These are phyloP conservation scores for Trichocladium uniseriatum DNA, from an alignment of 495 filamentous ascomycete species.

Conservation along the genomic window DNA sequence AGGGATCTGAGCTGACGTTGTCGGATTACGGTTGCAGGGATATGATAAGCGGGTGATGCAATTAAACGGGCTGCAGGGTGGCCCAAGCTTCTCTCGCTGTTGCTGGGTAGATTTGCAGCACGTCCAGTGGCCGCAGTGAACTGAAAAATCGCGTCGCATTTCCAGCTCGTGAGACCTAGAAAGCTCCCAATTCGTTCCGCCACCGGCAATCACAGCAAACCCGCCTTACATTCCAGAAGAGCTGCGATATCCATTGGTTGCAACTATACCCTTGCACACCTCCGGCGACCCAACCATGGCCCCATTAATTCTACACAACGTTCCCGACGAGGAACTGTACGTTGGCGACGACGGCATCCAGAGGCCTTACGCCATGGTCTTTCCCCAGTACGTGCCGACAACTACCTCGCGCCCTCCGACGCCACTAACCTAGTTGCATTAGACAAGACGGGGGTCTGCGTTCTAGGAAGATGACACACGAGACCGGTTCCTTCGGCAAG, in stretches of 20 bases:
- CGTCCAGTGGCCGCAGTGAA: neutral
- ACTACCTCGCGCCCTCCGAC: neutral
- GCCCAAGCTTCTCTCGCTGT: neutral
- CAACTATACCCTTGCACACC: neutral
- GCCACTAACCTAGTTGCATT: neutral
- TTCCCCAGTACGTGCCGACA: constrained; percentile 38
- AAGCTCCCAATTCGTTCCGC: neutral
- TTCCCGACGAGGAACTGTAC: constrained; percentile 50
- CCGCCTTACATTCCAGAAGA: neutral
- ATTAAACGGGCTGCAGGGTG: neutral
- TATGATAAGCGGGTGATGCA: neutral
- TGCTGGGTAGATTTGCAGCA: constrained; percentile 5
- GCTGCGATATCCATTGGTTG: neutral
- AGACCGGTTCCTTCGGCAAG: constrained; percentile 48
- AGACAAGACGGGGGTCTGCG: constrained; percentile 34
- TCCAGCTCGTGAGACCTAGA: neutral
- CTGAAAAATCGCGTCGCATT: constrained; percentile 22
- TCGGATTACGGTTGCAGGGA: neutral
- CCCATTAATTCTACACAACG: constrained; percentile 50
- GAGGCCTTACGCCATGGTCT: constrained; percentile 48
- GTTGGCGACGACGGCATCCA: constrained; percentile 47
- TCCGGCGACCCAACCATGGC: constrained; percentile 33
- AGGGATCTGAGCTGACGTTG: neutral
- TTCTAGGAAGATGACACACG: constrained; percentile 34
- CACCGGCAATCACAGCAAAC: neutral